phyloP scores from a whole-genome alignment of 176 grass and related monocot genomes.

The Guadua angustifolia region DNA sequence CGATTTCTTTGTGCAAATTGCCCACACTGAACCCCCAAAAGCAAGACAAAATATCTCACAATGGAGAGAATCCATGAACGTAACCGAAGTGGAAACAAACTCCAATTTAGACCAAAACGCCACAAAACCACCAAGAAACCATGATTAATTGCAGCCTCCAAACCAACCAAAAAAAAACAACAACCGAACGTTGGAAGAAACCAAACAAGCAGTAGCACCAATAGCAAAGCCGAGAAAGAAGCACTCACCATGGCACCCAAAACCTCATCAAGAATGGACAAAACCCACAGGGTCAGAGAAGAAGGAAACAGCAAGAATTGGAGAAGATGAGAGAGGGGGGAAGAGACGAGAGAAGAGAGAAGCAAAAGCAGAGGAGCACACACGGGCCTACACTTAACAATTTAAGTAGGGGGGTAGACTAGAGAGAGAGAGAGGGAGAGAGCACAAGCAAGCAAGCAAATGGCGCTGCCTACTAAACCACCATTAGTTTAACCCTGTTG shows the following conservation, averaged over 20 bases:
- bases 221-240: neutral
- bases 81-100: neutral
- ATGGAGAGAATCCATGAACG: neutral
- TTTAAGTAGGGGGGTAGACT: slow-evolving; percentile 53
- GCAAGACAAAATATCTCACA: neutral
- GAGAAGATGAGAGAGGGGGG: slow-evolving; percentile 20
- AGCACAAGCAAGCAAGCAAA: neutral
- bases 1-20: neutral
- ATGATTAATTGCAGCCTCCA: neutral
- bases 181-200: neutral
- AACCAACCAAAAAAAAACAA: neutral
- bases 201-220: neutral
- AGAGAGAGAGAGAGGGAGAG: neutral
- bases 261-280: slow-evolving; percentile 34
- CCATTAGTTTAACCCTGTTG: slow-evolving; percentile 32
- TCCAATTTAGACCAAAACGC: neutral
- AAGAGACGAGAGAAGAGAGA: slow-evolving; percentile 30
- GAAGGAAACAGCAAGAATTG: neutral
- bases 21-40: neutral
- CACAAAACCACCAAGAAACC: slow-evolving; percentile 3
- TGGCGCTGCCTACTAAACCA: slow-evolving; percentile 42
- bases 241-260: slow-evolving; percentile 34
- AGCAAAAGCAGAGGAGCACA: slow-evolving; percentile 43
- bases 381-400: slow-evolving; percentile 23
- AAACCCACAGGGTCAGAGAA: neutral